A percentile compares a stretch with the other conserved stretches of the same genome.
Evolutionary conservation across 805 yeast species (phyloP).

Genomic region (Starmerella vitae): DNA sequence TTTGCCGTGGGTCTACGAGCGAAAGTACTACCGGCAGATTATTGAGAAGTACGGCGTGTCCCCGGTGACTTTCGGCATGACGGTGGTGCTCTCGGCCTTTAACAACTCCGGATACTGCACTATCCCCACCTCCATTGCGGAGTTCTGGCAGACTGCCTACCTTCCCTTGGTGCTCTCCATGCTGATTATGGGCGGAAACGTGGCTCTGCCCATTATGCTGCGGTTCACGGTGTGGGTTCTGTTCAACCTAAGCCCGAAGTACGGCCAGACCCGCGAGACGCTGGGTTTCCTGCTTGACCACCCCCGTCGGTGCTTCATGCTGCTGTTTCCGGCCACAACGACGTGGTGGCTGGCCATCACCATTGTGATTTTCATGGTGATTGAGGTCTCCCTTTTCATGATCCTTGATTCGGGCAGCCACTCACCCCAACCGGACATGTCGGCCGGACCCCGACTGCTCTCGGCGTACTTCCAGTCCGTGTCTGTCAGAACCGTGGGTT

Average conservation of each 20-base stretch:
- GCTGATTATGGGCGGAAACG: constrained; percentile 81
- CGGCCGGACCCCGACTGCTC: constrained; percentile 55
- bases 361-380: constrained; percentile 53
- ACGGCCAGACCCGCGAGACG: constrained; percentile 42
- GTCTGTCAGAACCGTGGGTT: constrained; percentile 90
- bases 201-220: constrained; percentile 79
- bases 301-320: constrained; percentile 92
- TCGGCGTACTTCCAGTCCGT: constrained; percentile 85
- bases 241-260: constrained; percentile 51
- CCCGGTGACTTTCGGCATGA: constrained; percentile 90
- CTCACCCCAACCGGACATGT: constrained; percentile 37
- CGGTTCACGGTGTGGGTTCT: constrained; percentile 72
- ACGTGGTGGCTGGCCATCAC: constrained; percentile 85
- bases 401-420: constrained; percentile 46
- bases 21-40: constrained; percentile 16
- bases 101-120: constrained; percentile 76
- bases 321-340: constrained; percentile 80
- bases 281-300: constrained; percentile 80
- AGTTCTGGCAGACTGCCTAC: constrained; percentile 52
- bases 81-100: constrained; percentile 65
- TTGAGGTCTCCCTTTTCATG: constrained; percentile 70
- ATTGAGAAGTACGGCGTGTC: constrained; percentile 46
- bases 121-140: constrained; percentile 64
- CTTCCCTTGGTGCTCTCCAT: constrained; percentile 49
- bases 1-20: constrained; percentile 35